Base-by-base conservation (phyloP, 345 rosid species). In the Triadica sebifera region DNA sequence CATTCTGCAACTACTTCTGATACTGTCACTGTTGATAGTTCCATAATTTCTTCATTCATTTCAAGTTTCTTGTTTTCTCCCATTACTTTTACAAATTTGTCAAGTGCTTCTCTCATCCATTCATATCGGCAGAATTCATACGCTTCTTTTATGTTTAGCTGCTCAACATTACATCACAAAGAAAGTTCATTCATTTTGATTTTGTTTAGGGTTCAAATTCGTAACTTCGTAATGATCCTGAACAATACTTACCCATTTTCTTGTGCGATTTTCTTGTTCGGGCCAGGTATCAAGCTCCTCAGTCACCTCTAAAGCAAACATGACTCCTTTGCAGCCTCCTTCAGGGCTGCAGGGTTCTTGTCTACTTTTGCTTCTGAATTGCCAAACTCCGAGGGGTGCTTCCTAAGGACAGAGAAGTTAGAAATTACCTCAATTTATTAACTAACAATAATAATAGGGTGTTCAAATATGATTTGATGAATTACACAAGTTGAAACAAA, bases 261-360 rank as follows among this genome's bases (percentile, higher is more conserved):
- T 84, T 20, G 56, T 46, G 25, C 83, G 78, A 24, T 78, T 72
- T 64, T 77, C 77, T 70, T 81, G 85, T 50, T 87, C 90, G 4
- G 90, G 90, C 89, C 90, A 87, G 13, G 84, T 74, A 46, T 73
- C 77, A 0, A 87, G 85, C 75, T 84, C 86, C 78, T 87, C 86
- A 57, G 53, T 84, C 71, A 85, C 87, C 9, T 56, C 75, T 74
- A 85, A 74, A 22, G 87, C 85, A 70, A 84, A 82, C 85, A 85
- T 72, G 57, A 77, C 71, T 19, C 86, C 90, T 79, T 78, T 79
- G 65, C 90, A 85, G 65, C 81, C 69, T 60, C 86, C 88, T 77
- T 85, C 85, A 0, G 80, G 81, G 68, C 82, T 72, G 59, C 68
- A 75, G 71, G 69, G 77, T 34, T 83, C 86, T 57, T 81, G 84